Base-by-base conservation (phyloP, 2,329 filamentous ascomycete genomes). In the Stemphylium vesicarium region DNA sequence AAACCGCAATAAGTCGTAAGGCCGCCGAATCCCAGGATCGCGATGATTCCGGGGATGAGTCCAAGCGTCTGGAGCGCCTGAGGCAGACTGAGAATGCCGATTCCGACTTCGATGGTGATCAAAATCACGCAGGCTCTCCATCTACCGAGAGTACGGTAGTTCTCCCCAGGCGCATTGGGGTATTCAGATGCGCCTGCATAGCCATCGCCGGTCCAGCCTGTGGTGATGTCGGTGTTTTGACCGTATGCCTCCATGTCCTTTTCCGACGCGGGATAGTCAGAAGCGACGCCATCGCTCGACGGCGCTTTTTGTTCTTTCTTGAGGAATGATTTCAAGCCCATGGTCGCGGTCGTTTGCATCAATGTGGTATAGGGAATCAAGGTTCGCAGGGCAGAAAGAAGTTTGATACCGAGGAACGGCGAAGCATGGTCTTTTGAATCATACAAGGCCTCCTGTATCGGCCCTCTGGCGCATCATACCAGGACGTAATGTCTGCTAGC, bases 101-200 rank as follows among this genome's bases (percentile, higher is more conserved):
- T 70, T 46, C 68, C 68, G 9, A 70, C 65, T 57, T 70, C 68
- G 18, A 70, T 70, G 31, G 68, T 70, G 51, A 70, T 69, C 13
- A 70, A 55, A 36, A 70, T 68, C 12, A 70, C 65, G 46, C 66
- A 68, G 3, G 68, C 66, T 47, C 66, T 56, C 68, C 68, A 70
- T 55, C 68, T 56, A 2, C 68, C 68, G 33, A 70, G 38, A 1
- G 66, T 69, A 29, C 60, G 59, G 57, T 70, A 70, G 32, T 68
- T 62, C 37, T 69, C 67, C 18, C 58, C 59, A 1, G 54, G 43
- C 7, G 54, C 37, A 18, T 59, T 56, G n/a, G 62, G 64, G 46
- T 68, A 64, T 29, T 66, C 65, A 44, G 44, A 63, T 8, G 62
- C 63, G 13, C 65, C 66, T 33, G 64, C 57, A 36, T 58, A 56